Conservation (phyloP, 2,329 filamentous ascomycete genomes). For the Talaromyces albobiverticillius region DNA sequence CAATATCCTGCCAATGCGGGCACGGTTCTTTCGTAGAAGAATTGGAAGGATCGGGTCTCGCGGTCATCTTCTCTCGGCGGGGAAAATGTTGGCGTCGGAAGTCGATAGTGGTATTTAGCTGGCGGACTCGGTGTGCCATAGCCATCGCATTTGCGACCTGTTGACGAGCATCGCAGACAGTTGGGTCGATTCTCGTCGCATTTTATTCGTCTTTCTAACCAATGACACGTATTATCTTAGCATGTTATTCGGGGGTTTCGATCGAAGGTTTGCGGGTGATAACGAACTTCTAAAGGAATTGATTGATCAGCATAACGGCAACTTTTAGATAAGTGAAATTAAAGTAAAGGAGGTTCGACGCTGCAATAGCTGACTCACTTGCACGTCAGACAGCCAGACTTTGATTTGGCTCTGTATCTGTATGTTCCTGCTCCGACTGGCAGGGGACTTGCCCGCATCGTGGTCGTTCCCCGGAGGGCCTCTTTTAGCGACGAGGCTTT, state of each 20-base stretch:
- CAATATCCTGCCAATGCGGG: constrained; percentile 24
- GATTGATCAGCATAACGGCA: no score
- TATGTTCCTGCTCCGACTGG: not conserved
- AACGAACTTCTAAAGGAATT: constrained; percentile 7
- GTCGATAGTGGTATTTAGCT: constrained; percentile 3
- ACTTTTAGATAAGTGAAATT: no score
- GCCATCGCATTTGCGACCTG: constrained; percentile 31
- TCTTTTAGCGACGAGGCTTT: not conserved
- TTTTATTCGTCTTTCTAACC: constrained; percentile 27
- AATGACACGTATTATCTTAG: not conserved
- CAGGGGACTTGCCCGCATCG: not conserved
- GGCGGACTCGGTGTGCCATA: constrained; percentile 18
- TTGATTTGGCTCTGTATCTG: constrained; percentile 7
- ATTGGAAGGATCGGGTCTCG: constrained; percentile 29
- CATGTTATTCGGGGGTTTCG: not conserved
- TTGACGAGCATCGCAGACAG: constrained; percentile 28
- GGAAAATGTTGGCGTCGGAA: not conserved
- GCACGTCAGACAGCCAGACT: constrained; percentile 14
- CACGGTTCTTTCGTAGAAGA: constrained; percentile 29
- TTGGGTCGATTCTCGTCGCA: constrained; percentile 31
- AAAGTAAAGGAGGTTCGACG: no score
- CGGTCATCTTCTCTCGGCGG: constrained; percentile 16
- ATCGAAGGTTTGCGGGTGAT: not conserved
- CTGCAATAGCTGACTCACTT: not conserved
- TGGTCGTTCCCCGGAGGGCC: not conserved